phyloP scores from a whole-genome alignment of 805 yeast species.

The Candida ascalaphidarum region DNA sequence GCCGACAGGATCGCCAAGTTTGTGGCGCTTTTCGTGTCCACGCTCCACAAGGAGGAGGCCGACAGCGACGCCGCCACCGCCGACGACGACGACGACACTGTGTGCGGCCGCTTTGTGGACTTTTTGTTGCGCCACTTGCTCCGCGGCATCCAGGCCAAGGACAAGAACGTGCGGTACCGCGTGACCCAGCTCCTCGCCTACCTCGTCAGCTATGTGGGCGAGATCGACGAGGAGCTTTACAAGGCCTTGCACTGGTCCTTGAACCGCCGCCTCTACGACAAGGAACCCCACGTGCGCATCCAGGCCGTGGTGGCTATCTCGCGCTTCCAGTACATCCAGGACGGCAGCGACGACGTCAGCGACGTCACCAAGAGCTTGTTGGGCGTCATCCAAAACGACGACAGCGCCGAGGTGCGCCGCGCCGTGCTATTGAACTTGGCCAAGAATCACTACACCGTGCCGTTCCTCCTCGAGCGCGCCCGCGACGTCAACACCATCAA shows the following conservation, averaged over 20 bases:
- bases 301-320: conserved; percentile 79
- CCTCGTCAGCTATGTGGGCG: conserved; percentile 62
- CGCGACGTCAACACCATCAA: conserved; percentile 68
- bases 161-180: conserved; percentile 71
- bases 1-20: conserved; percentile 76
- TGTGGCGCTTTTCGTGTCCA: conserved; percentile 48
- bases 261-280: conserved; percentile 58
- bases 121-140: conserved; percentile 56
- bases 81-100: conserved; percentile 28
- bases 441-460: conserved; percentile 43
- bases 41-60: conserved; percentile 30
- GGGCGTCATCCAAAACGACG: conserved; percentile 62
- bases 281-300: conserved; percentile 70
- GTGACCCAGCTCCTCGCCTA: conserved; percentile 69
- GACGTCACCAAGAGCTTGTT: conserved; percentile 21
- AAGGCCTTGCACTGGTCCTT: conserved; percentile 54
- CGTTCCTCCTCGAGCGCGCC: conserved; percentile 67
- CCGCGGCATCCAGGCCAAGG: conserved; percentile 72
- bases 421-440: conserved; percentile 70
- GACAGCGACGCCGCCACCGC: conserved; percentile 15
- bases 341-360: conserved; percentile 11
- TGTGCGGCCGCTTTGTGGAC: conserved; percentile 48
- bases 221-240: conserved; percentile 65
- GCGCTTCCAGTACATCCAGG: conserved; percentile 50
- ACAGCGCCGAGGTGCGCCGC: conserved; percentile 82